Evolutionary conservation across 768 basidiomycete genomes (phyloP).

Genomic region (Tricholoma sp.): DNA sequence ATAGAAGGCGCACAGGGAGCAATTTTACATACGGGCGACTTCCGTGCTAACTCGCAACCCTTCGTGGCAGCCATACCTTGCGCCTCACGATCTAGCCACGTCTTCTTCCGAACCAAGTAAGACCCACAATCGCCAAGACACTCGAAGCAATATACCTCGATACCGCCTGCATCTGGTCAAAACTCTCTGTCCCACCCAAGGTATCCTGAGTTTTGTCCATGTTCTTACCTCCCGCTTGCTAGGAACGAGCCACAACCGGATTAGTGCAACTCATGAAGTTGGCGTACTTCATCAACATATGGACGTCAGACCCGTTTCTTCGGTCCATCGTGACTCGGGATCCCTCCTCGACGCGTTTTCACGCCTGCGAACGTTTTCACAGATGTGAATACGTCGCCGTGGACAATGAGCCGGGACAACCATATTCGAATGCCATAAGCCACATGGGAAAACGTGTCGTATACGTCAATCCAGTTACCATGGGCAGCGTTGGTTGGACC

Average conservation of each 20-base stretch:
- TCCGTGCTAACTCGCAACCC: slow-evolving; percentile 79
- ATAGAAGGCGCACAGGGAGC: slow-evolving; percentile 66
- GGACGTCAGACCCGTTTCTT: slow-evolving; percentile 77
- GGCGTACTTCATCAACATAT: slow-evolving; percentile 78
- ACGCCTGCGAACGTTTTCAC: slow-evolving; percentile 86
- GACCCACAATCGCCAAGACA: slow-evolving; percentile 29
- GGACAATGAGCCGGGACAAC: slow-evolving; percentile 23
- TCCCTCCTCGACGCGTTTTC: slow-evolving; percentile 67
- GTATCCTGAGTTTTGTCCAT: slow-evolving; percentile 24
- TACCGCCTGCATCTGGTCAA: slow-evolving; percentile 61
- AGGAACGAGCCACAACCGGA: slow-evolving; percentile 65
- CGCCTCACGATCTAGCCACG: slow-evolving; percentile 15
- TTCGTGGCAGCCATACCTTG: slow-evolving; percentile 66
- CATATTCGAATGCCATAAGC: slow-evolving; percentile 31
- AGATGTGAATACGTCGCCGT: slow-evolving; percentile 63
- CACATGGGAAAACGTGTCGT: slow-evolving; percentile 56
- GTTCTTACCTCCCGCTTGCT: neutral
- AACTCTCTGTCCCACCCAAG: slow-evolving; percentile 53
- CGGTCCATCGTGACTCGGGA: slow-evolving; percentile 57
- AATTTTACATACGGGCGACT: slow-evolving; percentile 89
- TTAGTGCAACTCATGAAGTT: slow-evolving; percentile 64
- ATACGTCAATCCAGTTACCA: slow-evolving; percentile 81
- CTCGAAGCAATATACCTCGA: slow-evolving; percentile 82
- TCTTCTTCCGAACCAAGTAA: neutral
- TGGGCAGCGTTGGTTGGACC: slow-evolving; percentile 49